Percentiles rank a stretch among this genome's conserved stretches.
Conservation (phyloP, 169 alveolate genomes). For the Cryptosporidium muris region DNA sequence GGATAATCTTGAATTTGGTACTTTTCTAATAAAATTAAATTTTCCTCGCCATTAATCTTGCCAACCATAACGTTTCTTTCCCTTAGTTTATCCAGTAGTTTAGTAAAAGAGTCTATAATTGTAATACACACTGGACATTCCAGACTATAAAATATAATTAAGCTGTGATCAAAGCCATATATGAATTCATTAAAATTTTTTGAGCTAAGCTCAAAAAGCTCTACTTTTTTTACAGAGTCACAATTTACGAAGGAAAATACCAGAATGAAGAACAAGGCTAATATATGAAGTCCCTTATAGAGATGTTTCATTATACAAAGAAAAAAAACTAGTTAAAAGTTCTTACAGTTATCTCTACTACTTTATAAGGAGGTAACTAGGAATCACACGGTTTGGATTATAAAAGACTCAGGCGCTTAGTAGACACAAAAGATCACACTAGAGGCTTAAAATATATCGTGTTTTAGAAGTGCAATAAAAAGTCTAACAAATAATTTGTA, state of each 20-base stretch:
- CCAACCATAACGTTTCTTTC: conserved; percentile 14
- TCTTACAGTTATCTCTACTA: too few species aligned
- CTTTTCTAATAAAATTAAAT: conserved; percentile 34
- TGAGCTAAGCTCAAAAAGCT: conserved; percentile 4
- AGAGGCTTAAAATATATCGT: too few species aligned
- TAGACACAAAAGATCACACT: too few species aligned
- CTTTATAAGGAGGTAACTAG: too few species aligned
- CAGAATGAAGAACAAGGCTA: not conserved
- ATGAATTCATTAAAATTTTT: conserved; percentile 19
- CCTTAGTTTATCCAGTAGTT: conserved; percentile 5
- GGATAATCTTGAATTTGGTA: conserved; percentile 80
- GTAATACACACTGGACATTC: conserved; percentile 68
- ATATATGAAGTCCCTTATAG: not conserved
- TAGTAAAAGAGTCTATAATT: conserved; percentile 32
- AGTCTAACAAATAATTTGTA: not conserved
- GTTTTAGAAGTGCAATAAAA: too few species aligned
- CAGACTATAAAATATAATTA: conserved; percentile 27
- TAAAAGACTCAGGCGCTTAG: too few species aligned
- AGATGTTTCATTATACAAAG: not conserved
- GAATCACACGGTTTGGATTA: too few species aligned
- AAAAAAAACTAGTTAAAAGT: not conserved
- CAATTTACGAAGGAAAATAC: not conserved
- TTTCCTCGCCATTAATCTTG: conserved; percentile 58
- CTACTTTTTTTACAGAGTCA: not conserved
- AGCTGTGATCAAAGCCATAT: conserved; percentile 8